Evolutionary conservation across 2,329 filamentous ascomycete genomes (phyloP), one percentile per base, ranked within the genome.

Genomic region (Epichloe sp.): DNA sequence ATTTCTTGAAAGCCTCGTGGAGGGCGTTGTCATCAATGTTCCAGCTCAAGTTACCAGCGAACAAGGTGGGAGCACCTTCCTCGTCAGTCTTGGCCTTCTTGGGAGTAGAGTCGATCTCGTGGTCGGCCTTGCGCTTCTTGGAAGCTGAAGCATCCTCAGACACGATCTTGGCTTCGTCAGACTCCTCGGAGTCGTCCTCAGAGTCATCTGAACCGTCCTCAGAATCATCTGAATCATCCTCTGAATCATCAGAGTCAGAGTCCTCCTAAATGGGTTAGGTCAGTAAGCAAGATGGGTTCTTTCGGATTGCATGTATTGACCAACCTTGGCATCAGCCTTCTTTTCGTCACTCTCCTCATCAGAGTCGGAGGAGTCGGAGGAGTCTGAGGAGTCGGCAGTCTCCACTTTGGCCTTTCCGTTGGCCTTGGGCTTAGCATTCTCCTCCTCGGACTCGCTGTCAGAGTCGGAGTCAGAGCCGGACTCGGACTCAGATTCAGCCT

Each of bases 41-140:
- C 89, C 89, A 96, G 70, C 86, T 88, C 57, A 96, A 76, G 75
- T 88, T 91, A 60, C 90, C 90, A 58, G 89, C 82, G 69, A 95
- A 96, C 50, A 96, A 82, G 62, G 89, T 95, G 38, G 63, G 61
- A 37, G 66, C 55, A 40, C 54, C 67, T 53, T 75, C 67, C 34
- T 48, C 47, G 52, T 82, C 78, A 37, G 75, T 77, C 77, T 85
- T 86, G 64, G 72, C 70, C 76, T 86, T 86, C 79, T 87, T 88
- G 54, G 76, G 64, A 15, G 72, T 69, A 37, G 77, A 68, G 49
- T 71, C 67, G 52, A 74, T 71, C 50, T 70, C 65, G 44, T 76
- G 72, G 57, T 76, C 74, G 52, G 68, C 68, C 68, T 74, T 70
- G 58, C 68, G 69, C 68, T 74, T 70, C 66, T 75, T 73, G 55